Percentiles rank a stretch among this genome's conserved stretches.
Conservation (phyloP, 2,329 filamentous ascomycete genomes). For the Diaporthe ilicicola region DNA sequence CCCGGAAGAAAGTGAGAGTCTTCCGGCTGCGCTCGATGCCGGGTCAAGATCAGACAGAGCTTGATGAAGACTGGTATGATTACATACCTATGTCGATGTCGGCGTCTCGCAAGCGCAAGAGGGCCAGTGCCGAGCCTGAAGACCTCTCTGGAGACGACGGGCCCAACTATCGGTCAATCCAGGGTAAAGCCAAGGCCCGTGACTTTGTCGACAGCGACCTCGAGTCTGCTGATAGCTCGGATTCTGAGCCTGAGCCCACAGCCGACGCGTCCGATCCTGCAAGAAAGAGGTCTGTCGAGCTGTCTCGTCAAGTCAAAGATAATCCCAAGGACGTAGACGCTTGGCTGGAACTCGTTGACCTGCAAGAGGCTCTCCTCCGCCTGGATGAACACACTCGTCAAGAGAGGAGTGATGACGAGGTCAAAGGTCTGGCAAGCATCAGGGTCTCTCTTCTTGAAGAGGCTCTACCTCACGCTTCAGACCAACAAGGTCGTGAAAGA, state of each 20-base stretch:
- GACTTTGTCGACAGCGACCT: constrained; percentile 58
- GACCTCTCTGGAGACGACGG: constrained; percentile 49
- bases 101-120: constrained; percentile 50
- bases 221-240: constrained; percentile 56
- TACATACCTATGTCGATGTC: constrained; percentile 59
- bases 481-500: constrained; percentile 59
- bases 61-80: constrained; percentile 42
- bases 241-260: constrained; percentile 46
- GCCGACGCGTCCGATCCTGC: constrained; percentile 53
- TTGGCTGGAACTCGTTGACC: constrained; percentile 81
- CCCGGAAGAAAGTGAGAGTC: constrained; percentile 48
- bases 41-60: constrained; percentile 13
- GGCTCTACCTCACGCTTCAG: constrained; percentile 68
- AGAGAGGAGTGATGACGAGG: constrained; percentile 66
- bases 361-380: constrained; percentile 76
- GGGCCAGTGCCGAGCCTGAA: constrained; percentile 46
- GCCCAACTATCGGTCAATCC: constrained; percentile 71
- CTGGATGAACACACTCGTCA: constrained; percentile 54
- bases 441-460: constrained; percentile 83
- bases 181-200: constrained; percentile 65
- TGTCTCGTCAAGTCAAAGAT: constrained; percentile 71
- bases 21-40: constrained; percentile 48
- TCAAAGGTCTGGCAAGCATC: constrained; percentile 76
- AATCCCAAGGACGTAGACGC: constrained; percentile 72
- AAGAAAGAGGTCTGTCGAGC: constrained; percentile 64